A percentile compares a stretch with the other conserved stretches of the same genome.
Evolutionary conservation across 202 grass and related monocot species (phyloP).

Genomic region (Panicum hallii): DNA sequence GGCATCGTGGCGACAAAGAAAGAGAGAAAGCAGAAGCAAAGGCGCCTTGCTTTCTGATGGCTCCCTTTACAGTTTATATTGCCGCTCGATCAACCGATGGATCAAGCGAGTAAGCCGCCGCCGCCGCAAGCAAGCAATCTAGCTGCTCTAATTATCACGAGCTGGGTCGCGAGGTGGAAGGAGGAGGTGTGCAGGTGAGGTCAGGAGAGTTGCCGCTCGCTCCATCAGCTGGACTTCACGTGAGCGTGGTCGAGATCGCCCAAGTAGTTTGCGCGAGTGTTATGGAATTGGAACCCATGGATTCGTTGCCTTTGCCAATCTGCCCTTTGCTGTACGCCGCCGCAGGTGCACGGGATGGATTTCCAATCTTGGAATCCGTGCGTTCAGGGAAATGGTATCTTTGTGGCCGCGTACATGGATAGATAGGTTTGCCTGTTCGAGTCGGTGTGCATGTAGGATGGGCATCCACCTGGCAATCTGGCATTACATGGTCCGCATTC

Average conservation of each 20-base stretch:
- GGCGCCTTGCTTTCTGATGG: constrained; percentile 23
- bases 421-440: not conserved
- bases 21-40: constrained; percentile 25
- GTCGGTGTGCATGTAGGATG: not conserved
- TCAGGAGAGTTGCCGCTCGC: not conserved
- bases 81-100: not conserved
- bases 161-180: not conserved
- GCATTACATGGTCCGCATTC: not conserved
- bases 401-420: not conserved
- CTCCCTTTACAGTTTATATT: not conserved
- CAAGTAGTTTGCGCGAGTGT: constrained; percentile 38
- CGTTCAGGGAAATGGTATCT: constrained; percentile 30
- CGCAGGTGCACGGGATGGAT: constrained; percentile 20
- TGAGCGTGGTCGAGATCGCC: constrained; percentile 42
- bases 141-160: not conserved
- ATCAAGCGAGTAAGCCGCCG: not conserved
- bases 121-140: too few relatives aligned
- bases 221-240: constrained; percentile 61
- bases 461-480: not conserved
- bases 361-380: constrained; percentile 47
- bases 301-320: constrained; percentile 65
- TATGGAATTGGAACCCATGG: constrained; percentile 33
- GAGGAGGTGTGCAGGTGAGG: constrained; percentile 54
- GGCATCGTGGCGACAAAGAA: constrained; percentile 39
- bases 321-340: constrained; percentile 50